These are phyloP conservation scores for Cystobasidium slooffiae DNA, from an alignment of 1,284 basidiomycete species.

Conservation along the genomic window DNA sequence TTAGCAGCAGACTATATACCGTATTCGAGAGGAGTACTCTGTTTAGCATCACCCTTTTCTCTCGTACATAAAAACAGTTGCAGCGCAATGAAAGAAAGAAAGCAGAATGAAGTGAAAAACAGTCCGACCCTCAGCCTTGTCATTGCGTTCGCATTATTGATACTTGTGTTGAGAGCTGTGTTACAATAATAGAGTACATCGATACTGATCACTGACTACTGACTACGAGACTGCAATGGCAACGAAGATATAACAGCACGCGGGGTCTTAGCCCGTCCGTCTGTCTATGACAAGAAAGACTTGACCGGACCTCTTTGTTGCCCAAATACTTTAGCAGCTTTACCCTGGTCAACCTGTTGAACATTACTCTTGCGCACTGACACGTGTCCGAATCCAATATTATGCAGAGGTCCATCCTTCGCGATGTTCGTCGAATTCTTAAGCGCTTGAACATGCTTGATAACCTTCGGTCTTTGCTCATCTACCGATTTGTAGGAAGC, in stretches of 20 bases:
- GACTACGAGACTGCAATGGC: not conserved
- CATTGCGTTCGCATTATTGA: not conserved
- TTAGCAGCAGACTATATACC: constrained; percentile 13
- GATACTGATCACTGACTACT: not conserved
- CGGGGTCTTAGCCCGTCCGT: no score
- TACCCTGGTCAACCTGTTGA: constrained; percentile 6
- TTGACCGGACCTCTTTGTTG: constrained; percentile 14
- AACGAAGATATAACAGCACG: no score
- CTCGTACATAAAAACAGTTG: not conserved
- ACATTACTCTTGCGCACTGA: constrained; percentile 10
- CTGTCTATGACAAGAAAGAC: constrained; percentile 15
- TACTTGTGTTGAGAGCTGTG: not conserved
- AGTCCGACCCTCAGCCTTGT: no score
- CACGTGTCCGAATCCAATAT: constrained; percentile 10
- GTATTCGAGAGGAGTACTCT: not conserved
- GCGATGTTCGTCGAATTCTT: constrained; percentile 4
- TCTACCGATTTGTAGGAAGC: constrained; percentile 26
- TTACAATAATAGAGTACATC: constrained; percentile 10
- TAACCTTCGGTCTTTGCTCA: constrained; percentile 21
- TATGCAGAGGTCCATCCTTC: not conserved
- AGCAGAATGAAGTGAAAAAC: not conserved
- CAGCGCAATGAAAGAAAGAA: not conserved
- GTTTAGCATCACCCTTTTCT: constrained; percentile 21
- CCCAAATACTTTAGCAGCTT: not conserved
- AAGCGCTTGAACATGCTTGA: constrained; percentile 36